Evolutionary conservation across 768 basidiomycete genomes (phyloP), one percentile per base, ranked within the genome.

Genomic region (Pleurotus tuber-regium): DNA sequence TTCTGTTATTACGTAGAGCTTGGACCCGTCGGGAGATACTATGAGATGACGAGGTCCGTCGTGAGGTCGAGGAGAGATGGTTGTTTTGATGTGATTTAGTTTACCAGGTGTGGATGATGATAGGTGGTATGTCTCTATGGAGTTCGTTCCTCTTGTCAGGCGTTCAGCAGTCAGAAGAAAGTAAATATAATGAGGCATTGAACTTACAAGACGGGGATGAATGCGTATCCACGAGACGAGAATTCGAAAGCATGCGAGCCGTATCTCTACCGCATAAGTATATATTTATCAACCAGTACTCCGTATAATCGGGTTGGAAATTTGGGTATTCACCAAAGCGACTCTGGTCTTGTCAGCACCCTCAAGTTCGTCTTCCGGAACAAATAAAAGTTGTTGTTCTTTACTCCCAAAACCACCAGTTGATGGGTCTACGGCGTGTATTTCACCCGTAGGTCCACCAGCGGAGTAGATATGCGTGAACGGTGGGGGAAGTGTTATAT

Each of bases 1-100:
- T 54, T 82, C 80, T 3, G 78, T 78, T 10, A 80, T 71, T 50
- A 69, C 75, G 54, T 82, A 82, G 7, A 82, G 58, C 0, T 79
- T 55, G 41, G 68, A 71, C 0, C 78, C 78, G 53, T 78, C 78
- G 0, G 79, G 78, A 54, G 79, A 77, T 1, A 80, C 57, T 54
- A 77, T 78, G 52, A 80, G 64, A 61, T 82, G 79, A 14, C 79
- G 66, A 2, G 80, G 78, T 1, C 78, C 80, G 49, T 80, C 77
- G 23, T 73, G 66, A 0, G 65, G 62, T 21, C 74, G 66, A 0
- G 77, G 76, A 9, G 77, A 77, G 1, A 59, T 56, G 11, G 67
- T 66, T 3, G 74, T 71, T 8, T 66, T 64, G 9, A 81, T 57
- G 1, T 54, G 52, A 1, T 75, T 74, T 5, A 68, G 63, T 2